phyloP scores from a whole-genome alignment of 805 yeast species.

The Cyberlindnera meyerae region DNA sequence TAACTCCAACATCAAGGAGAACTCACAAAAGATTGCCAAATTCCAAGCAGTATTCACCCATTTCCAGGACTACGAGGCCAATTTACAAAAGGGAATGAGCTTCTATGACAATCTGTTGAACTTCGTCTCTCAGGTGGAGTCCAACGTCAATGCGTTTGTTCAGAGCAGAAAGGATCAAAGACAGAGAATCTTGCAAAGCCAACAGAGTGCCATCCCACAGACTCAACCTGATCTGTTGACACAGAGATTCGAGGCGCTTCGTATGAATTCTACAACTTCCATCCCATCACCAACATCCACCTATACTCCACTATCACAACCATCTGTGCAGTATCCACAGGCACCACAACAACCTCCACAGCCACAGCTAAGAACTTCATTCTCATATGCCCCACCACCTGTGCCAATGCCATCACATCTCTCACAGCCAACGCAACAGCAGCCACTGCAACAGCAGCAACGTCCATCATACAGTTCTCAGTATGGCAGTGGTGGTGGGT shows the following conservation, averaged over 20 bases:
- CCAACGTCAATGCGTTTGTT: slow-evolving; percentile 21
- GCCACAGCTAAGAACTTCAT: neutral
- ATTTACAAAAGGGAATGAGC: slow-evolving; percentile 53
- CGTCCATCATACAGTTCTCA: slow-evolving; percentile 4
- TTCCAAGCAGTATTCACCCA: slow-evolving; percentile 45
- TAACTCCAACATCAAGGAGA: slow-evolving; percentile 37
- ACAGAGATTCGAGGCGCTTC: slow-evolving; percentile 8
- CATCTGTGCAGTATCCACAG: slow-evolving; percentile 10
- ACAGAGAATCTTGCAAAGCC: slow-evolving; percentile 10
- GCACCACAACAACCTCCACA: slow-evolving; percentile 8
- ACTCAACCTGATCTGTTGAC: slow-evolving; percentile 4
- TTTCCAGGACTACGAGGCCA: slow-evolving; percentile 57
- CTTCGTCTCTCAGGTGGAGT: slow-evolving; percentile 20
- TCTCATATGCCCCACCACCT: slow-evolving; percentile 9
- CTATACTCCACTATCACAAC: no score
- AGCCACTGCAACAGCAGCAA: slow-evolving; percentile 3
- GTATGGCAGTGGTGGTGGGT: slow-evolving; percentile 1
- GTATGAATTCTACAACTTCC: slow-evolving; percentile 11
- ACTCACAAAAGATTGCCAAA: slow-evolving; percentile 36
- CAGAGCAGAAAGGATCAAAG: slow-evolving; percentile 24
- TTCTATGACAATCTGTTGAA: slow-evolving; percentile 51
- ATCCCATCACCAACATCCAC: slow-evolving; percentile 4
- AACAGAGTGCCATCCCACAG: no score
- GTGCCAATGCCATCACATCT: slow-evolving; percentile 12
- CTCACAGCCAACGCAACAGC: slow-evolving; percentile 1